phyloP scores from a whole-genome alignment of 2,329 filamentous ascomycete genomes.

The Aureobasidium namibiae region DNA sequence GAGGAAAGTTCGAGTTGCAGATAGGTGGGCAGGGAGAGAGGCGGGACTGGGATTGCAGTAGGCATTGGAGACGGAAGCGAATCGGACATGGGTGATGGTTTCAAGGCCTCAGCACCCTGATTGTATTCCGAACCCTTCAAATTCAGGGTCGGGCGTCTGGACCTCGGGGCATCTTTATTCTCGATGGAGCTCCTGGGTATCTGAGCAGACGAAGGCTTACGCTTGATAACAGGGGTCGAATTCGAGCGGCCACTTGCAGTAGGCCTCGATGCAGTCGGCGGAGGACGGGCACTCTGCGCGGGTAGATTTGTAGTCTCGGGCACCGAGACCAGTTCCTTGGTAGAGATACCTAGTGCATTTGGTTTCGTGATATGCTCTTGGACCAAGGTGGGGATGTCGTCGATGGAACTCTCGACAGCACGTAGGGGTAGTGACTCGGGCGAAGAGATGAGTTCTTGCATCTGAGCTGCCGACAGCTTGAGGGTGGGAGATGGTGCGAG shows the following conservation, averaged over 20 bases:
- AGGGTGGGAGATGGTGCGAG: constrained; percentile 31
- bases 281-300: constrained; percentile 15
- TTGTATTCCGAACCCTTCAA: constrained; percentile 28
- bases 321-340: background rate
- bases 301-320: constrained; percentile 16
- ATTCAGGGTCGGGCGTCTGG: constrained; percentile 19
- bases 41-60: constrained; percentile 49
- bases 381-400: constrained; percentile 23
- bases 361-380: constrained; percentile 7
- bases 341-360: background rate
- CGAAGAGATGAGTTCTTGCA: constrained; percentile 47
- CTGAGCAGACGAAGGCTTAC: constrained; percentile 23
- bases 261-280: background rate
- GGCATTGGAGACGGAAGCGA: constrained; percentile 45
- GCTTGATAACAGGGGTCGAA: constrained; percentile 29
- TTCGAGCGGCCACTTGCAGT: constrained; percentile 22
- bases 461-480: constrained; percentile 47
- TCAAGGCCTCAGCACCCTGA: constrained; percentile 15
- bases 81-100: constrained; percentile 27
- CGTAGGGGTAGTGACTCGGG: constrained; percentile 47
- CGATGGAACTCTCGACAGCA: constrained; percentile 29
- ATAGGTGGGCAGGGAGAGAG: constrained; percentile 56
- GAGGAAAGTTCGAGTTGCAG: constrained; percentile 58
- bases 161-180: constrained; percentile 6
- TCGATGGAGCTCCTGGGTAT: constrained; percentile 12